Evolutionary conservation across 208 protist species (phyloP).

Genomic region (Angomonas ambiguus): DNA sequence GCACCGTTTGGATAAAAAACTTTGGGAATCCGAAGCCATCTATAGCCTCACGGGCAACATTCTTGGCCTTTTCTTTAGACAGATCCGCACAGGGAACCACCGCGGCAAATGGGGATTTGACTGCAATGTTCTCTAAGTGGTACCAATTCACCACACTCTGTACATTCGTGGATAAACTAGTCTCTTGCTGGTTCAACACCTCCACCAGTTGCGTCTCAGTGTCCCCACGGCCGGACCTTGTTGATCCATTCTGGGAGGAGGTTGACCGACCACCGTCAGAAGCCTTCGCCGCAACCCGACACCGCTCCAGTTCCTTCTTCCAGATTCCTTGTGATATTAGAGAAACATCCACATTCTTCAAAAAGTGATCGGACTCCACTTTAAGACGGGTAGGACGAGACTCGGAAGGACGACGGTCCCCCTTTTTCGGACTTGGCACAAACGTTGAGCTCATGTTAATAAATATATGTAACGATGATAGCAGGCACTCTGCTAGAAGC

Average conservation of each 20-base stretch:
- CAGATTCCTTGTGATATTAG: neutral
- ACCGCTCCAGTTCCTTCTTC: conserved; percentile 4
- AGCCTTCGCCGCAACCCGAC: neutral
- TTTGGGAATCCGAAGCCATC: conserved; percentile 40
- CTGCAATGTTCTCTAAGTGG: conserved; percentile 35
- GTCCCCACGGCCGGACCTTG: neutral
- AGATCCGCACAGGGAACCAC: conserved; percentile 47
- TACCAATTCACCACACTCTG: conserved; percentile 36
- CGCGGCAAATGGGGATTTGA: conserved; percentile 53
- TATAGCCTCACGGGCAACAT: conserved; percentile 26
- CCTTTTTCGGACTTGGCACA: neutral
- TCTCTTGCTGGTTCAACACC: conserved; percentile 27
- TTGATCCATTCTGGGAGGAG: neutral
- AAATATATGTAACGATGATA: too few species aligned
- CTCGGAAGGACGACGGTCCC: neutral
- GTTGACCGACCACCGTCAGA: too few species aligned
- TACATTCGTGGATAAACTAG: neutral
- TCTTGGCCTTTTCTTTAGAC: conserved; percentile 20
- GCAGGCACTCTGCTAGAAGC: neutral
- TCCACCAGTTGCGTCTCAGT: conserved; percentile 20
- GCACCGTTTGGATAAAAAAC: conserved; percentile 56
- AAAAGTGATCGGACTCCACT: neutral
- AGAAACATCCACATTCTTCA: neutral
- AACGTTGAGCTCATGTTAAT: too few species aligned
- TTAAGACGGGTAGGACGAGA: neutral